These are phyloP conservation scores for Protomyces gravidus DNA, from an alignment of 1,139 yeast species.

Conservation along the genomic window DNA sequence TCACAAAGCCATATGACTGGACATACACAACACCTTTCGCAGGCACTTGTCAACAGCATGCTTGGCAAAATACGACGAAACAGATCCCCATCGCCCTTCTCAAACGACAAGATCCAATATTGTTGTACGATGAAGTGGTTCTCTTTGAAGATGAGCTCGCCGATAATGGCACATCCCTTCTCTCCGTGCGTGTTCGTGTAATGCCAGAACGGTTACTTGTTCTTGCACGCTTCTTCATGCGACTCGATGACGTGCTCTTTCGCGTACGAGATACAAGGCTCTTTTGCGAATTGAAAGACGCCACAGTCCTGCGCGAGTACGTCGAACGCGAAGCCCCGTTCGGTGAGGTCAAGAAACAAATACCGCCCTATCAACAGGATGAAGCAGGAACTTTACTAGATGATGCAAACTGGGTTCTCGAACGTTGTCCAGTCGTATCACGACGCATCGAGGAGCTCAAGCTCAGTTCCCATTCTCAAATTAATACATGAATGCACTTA, in stretches of 20 bases:
- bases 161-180: constrained; percentile 83
- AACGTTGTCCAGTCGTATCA: constrained; percentile 49
- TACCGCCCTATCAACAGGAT: constrained; percentile 45
- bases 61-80: constrained; percentile 35
- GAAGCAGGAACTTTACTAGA: constrained; percentile 76
- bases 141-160: constrained; percentile 93
- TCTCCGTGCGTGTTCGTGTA: constrained; percentile 76
- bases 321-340: constrained; percentile 69
- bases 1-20: constrained; percentile 90
- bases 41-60: constrained; percentile 48
- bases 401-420: constrained; percentile 77
- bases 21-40: constrained; percentile 78
- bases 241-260: constrained; percentile 85
- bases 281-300: constrained; percentile 68
- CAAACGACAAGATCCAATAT: constrained; percentile 72
- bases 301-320: constrained; percentile 67
- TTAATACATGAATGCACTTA: too few species aligned
- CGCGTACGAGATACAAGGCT: constrained; percentile 80
- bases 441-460: constrained; percentile 9
- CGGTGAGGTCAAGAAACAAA: constrained; percentile 49
- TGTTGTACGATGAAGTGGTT: constrained; percentile 82
- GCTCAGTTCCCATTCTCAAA: too few species aligned
- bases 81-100: constrained; percentile 67
- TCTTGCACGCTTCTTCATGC: constrained; percentile 68
- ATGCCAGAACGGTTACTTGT: constrained; percentile 77